Base-by-base conservation (phyloP, 2,329 filamentous ascomycete genomes). In the Ophiostoma himal-ulmi region DNA sequence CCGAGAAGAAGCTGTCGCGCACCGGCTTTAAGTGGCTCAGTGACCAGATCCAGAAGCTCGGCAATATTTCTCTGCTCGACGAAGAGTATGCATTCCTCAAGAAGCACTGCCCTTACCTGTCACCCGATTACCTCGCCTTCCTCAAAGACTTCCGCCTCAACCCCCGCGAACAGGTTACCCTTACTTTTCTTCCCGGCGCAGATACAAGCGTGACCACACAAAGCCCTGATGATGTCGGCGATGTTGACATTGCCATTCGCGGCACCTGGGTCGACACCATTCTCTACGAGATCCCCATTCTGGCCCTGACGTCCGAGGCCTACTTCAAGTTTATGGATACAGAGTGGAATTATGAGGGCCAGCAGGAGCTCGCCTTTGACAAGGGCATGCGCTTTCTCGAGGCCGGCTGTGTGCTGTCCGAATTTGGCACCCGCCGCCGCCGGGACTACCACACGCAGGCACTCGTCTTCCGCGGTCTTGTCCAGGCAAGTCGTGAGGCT, bases 291-390 rank as follows among this genome's bases (percentile, higher is more conserved):
- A 97, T 99, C 71, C 95, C 95, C 0, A 85, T 99, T 30, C 85
- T 99, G 26, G 93, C 96, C 2, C 81, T 99, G 74, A 92, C 94
- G 1, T 97, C 93, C 67, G 94, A 99, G 79, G 93, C 95, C 68
- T 99, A 97, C 82, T 99, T 99, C 85, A 93, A 92, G 77, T 98
- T 97, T 80, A 92, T 93, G 83, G 93, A 99, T 77, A 92, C 82
- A 69, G 94, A 97, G 78, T 99, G 95, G 95, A 89, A 86, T 75
- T 91, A 98, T 76, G 86, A 91, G 6, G 90, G 90, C 2, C 95
- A 99, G 79, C 88, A 96, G 76, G 90, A 96, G 68, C 90, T 90
- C 75, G 94, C 95, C 1, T 92, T 89, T 73, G 83, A 86, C 10
- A 99, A 99, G 81, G 95, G 93, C 1, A 83, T 89, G 74, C 84